Percentiles rank a stretch among this genome's conserved stretches.
Evolutionary conservation across 192 early-diverging fungal species (phyloP).

Genomic region (Coemansia sp.): DNA sequence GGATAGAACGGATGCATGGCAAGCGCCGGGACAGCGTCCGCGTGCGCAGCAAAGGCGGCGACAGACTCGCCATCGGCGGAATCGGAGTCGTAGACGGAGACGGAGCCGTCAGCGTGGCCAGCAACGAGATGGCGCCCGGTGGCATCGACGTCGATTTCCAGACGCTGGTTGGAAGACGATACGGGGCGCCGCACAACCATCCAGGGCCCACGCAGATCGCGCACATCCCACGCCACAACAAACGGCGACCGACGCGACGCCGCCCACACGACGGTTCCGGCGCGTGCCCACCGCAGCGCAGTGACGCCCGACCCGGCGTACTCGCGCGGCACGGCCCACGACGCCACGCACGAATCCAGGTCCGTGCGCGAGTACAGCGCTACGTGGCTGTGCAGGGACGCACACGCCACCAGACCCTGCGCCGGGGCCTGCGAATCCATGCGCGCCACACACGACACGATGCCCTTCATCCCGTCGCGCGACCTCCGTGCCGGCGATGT

Average conservation of each 20-base stretch:
- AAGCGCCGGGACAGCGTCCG: conserved; percentile 62
- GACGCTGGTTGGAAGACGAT: conserved; percentile 67
- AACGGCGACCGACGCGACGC: conserved; percentile 61
- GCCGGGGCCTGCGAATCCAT: conserved; percentile 7
- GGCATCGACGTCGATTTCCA: conserved; percentile 69
- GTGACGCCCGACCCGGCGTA: conserved; percentile 56
- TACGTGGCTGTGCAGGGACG: conserved; percentile 69
- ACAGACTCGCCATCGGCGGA: neutral
- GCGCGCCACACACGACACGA: conserved; percentile 72
- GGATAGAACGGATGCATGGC: conserved; percentile 68
- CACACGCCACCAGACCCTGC: conserved; percentile 69
- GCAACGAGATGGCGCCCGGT: conserved; percentile 61
- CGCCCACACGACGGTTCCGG: conserved; percentile 66
- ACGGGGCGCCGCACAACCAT: conserved; percentile 54
- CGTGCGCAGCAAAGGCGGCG: conserved; percentile 6
- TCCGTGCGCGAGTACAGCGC: conserved; percentile 64
- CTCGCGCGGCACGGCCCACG: conserved; percentile 46
- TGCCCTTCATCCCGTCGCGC: conserved; percentile 73
- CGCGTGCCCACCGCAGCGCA: conserved; percentile 67
- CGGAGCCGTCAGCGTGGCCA: conserved; percentile 51
- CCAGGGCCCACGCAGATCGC: conserved; percentile 69
- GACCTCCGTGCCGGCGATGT: conserved; percentile 67
- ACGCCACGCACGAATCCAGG: neutral
- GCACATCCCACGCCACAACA: conserved; percentile 79
- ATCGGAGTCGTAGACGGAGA: conserved; percentile 11